Evolutionary conservation across 2,329 filamentous ascomycete species (phyloP), one percentile per base, ranked within the genome.

Genomic region (Pseudogymnoascus sp.): DNA sequence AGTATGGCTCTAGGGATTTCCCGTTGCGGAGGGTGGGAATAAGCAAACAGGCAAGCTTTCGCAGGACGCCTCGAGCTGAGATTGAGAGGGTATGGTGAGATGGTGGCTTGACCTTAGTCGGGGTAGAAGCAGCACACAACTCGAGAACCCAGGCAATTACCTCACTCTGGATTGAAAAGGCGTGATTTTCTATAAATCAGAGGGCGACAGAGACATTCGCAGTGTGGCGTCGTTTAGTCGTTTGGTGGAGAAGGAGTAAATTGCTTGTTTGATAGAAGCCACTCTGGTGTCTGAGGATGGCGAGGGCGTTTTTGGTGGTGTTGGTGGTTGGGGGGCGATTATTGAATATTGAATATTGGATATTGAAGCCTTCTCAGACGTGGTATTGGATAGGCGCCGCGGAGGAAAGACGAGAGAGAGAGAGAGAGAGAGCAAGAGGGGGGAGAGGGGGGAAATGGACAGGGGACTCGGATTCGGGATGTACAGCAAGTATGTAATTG

Each of bases 141-240:
- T 29, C 29, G 8, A 56, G 50, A 56, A 56, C 5, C 29, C 11
- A 16, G 50, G 7, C 6, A 29, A 56, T 56, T 56, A 56, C 50
- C 50, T 56, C 50, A 56, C 29, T 19, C 50, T 33, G 50, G 50
- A 56, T 13, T 29, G 50, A 56, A 33, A 56, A 56, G 50, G 50
- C 50, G 50, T 56, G 50, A 56, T 56, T 56, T 56, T 56, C 50
- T 56, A 56, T 56, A 56, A 56, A 56, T 56, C 50, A 56, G 50
- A 56, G 11, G 13, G 26, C 50, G 50, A 56, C 14, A 56, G 50
- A 56, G 50, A 56, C 50, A 56, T 56, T 56, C 50, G 50, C 16
- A 56, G 29, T 33, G 50, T 35, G 50, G 29, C 50, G 29, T 56
- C 50, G 50, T 56, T 56, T 33, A 56, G 50, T 56, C 50, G 50